A percentile compares a stretch with the other conserved stretches of the same genome.
Evolutionary conservation across 148 eudicot genomes (phyloP).

Genomic region (Camellia sinensis): DNA sequence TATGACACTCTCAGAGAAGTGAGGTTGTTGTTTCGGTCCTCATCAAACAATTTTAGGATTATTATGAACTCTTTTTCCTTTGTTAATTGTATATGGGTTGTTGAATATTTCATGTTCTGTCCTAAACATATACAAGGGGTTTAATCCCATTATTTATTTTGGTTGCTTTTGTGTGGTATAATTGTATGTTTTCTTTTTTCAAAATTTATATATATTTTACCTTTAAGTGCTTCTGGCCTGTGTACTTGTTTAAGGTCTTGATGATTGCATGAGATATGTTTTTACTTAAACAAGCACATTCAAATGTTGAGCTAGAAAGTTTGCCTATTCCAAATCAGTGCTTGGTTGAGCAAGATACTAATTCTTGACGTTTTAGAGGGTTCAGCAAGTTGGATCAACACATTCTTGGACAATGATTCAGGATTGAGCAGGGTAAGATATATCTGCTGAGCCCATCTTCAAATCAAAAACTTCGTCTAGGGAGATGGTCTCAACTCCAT

Average conservation of each 20-base stretch:
- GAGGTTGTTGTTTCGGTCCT: conserved; percentile 53
- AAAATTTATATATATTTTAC: not conserved
- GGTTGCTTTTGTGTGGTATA: not conserved
- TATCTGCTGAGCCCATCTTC: not conserved
- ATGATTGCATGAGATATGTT: not conserved
- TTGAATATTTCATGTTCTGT: conserved; percentile 11
- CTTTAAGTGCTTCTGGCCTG: not conserved
- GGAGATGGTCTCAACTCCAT: not conserved
- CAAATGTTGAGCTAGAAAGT: not conserved
- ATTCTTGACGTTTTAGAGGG: not conserved
- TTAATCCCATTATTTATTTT: not conserved
- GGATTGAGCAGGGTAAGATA: not conserved
- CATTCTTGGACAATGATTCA: not conserved
- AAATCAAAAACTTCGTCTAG: not conserved
- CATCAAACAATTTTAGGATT: not conserved
- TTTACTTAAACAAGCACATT: not conserved
- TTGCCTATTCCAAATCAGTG: not conserved
- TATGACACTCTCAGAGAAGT: conserved; percentile 99
- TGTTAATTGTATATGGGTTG: not conserved
- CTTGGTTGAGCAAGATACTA: conserved; percentile 4
- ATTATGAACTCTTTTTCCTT: not conserved
- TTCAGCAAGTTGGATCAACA: not conserved
- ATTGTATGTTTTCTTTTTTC: not conserved
- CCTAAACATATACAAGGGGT: not conserved
- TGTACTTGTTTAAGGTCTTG: conserved; percentile 1